These are phyloP conservation scores for Mentha longifolia DNA, from an alignment of 257 asterid species.

Conservation along the genomic window DNA sequence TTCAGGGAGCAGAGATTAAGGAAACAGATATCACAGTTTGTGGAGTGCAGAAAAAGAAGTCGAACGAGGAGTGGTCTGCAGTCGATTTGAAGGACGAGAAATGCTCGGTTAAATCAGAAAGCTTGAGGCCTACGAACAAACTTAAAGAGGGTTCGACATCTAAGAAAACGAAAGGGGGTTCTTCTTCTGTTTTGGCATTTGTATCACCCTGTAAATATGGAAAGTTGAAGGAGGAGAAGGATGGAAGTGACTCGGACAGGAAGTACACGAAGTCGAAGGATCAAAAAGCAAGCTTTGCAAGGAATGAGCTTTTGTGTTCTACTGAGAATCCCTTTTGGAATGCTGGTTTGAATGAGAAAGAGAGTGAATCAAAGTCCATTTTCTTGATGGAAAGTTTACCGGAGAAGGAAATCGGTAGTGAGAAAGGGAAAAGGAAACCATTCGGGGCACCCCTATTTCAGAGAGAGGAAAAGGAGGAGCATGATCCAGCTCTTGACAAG, in stretches of 20 bases:
- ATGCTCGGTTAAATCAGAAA: slow-evolving; percentile 30
- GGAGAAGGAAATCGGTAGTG: slow-evolving; percentile 42
- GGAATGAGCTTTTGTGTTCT: slow-evolving; percentile 52
- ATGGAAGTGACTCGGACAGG: slow-evolving; percentile 9
- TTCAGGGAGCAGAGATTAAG: slow-evolving; percentile 92
- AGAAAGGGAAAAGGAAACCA: slow-evolving; percentile 54
- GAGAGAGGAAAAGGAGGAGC: too few relatives aligned
- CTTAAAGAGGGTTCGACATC: slow-evolving; percentile 39
- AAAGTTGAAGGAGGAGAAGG: slow-evolving; percentile 47
- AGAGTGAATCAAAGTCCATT: slow-evolving; percentile 41
- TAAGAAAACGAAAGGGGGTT: slow-evolving; percentile 56
- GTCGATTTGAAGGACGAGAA: slow-evolving; percentile 67
- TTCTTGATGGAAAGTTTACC: slow-evolving; percentile 42
- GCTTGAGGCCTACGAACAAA: slow-evolving; percentile 30
- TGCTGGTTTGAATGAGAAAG: slow-evolving; percentile 35
- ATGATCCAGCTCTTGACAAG: slow-evolving; percentile 33
- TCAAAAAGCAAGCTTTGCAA: neutral
- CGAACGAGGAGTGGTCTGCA: slow-evolving; percentile 73
- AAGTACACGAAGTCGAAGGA: slow-evolving; percentile 29
- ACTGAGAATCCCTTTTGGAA: slow-evolving; percentile 68
- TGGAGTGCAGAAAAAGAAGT: slow-evolving; percentile 34
- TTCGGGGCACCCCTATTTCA: slow-evolving; percentile 30
- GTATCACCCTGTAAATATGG: slow-evolving; percentile 50
- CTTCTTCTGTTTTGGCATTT: slow-evolving; percentile 54
- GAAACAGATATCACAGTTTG: slow-evolving; percentile 69